Conservation (phyloP, 2,329 filamentous ascomycete species). For the Trichoderma sp. region DNA sequence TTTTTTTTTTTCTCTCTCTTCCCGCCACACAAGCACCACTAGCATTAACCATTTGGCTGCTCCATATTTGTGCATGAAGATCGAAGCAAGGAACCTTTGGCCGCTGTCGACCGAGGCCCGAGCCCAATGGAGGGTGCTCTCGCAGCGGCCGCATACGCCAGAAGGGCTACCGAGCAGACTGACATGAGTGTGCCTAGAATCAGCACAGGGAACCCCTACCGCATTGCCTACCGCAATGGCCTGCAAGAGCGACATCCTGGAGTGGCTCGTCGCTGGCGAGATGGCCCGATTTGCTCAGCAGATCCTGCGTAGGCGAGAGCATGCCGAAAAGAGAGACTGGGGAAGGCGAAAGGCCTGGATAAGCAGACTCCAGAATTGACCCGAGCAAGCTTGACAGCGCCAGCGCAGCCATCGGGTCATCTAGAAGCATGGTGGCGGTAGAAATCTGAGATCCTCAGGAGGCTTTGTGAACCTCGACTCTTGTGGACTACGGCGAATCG, state of each 20-base stretch:
- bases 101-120: slow-evolving; percentile 14
- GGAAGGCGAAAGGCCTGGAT: background rate
- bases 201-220: background rate
- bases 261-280: background rate
- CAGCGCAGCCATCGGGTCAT: background rate
- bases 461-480: slow-evolving; percentile 1
- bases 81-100: background rate
- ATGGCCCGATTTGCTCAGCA: slow-evolving; percentile 25
- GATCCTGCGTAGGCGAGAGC: background rate
- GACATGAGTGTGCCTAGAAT: background rate
- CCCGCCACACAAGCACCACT: background rate
- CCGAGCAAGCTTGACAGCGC: background rate
- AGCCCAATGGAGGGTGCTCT: background rate
- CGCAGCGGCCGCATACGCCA: background rate
- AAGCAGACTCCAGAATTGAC: background rate
- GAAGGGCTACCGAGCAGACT: background rate
- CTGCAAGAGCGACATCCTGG: slow-evolving; percentile 11
- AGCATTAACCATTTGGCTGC: background rate
- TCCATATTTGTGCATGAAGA: slow-evolving; percentile 6
- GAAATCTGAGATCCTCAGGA: slow-evolving; percentile 5
- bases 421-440: slow-evolving; percentile 17
- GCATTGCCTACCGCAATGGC: background rate
- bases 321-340: background rate
- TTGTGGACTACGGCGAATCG: slow-evolving; percentile 2
- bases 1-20: background rate